phyloP scores from a whole-genome alignment of 2,329 filamentous ascomycete genomes.

The Colletotrichum noveboracense region DNA sequence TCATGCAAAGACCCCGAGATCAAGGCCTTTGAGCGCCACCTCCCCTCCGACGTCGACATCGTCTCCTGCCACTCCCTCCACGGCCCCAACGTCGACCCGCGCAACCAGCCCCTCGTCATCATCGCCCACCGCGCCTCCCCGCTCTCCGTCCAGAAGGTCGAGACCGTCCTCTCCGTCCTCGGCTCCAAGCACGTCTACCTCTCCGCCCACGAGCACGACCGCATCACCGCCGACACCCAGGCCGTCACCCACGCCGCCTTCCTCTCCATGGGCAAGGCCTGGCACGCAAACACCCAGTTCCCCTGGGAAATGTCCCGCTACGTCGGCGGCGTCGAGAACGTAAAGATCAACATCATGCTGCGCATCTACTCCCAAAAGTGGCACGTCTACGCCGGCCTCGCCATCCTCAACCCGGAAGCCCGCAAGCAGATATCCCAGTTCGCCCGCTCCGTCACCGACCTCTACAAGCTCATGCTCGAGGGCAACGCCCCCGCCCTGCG shows the following conservation, averaged over 20 bases:
- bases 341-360: constrained; percentile 97
- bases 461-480: constrained; percentile 96
- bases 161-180: constrained; percentile 82
- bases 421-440: constrained; percentile 94
- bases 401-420: constrained; percentile 94
- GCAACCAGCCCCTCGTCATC: constrained; percentile 88
- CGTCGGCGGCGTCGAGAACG: constrained; percentile 96
- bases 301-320: constrained; percentile 98
- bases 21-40: constrained; percentile 85
- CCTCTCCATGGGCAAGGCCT: constrained; percentile 95
- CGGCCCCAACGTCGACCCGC: constrained; percentile 86
- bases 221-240: constrained; percentile 97
- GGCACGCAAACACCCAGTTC: constrained; percentile 94
- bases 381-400: constrained; percentile 98
- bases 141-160: constrained; percentile 77
- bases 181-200: constrained; percentile 87
- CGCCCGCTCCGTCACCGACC: constrained; percentile 86
- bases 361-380: constrained; percentile 99
- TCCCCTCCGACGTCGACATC: constrained; percentile 89
- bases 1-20: constrained; percentile 99
- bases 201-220: constrained; percentile 86
- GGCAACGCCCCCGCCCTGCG: constrained; percentile 79
- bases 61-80: constrained; percentile 97
- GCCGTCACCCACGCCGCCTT: constrained; percentile 98
- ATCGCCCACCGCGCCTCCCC: constrained; percentile 91